Base-by-base conservation (phyloP, 164 flowering plant genomes). In the Kingdonia uniflora region DNA sequence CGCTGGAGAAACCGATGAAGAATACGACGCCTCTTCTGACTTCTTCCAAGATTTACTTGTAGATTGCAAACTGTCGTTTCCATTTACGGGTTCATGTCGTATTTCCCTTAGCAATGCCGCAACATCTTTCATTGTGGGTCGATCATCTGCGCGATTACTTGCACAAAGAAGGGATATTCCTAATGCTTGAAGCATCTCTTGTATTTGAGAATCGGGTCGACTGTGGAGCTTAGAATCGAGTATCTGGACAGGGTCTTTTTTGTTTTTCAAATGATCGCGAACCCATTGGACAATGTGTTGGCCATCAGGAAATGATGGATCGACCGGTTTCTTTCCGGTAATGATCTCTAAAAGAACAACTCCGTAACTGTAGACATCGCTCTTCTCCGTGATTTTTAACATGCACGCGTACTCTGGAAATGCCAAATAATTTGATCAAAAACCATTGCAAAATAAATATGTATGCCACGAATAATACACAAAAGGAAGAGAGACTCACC, bases 121-220 rank as follows among this genome's bases (percentile, higher is more conserved):
- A 0, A 87, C 96, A 40, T 87, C 96, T 54, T 79, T 87, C 96
- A 84, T 84, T 8, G 77, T 66, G 0, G 96, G 96, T 0, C 96
- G 76, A 33, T 87, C 96, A 2, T 79, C 80, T 0, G 87, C 69
- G 0, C 89, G 76, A 26, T 73, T 72, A 61, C 85, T 87, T 0
- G 89, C 76, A 69, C 96, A 87, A 1, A 87, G 74, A 6, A 87
- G 67, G 1, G 96, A 63, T 35, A 87, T 79, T 14, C 87, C 96
- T 1, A 87, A 68, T 0, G 81, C 85, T 58, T 87, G 96, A 11
- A 84, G 74, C 87, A 84, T 87, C 58, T 82, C 89, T 56, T 87
- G 89, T 20, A 82, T 73, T 55, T 80, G 78, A 2, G 81, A 56
- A n/a, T 84, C 89, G 0, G 80, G 77, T 21, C 72, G 63, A 33